These are phyloP conservation scores for Colletotrichum sp. DNA, from an alignment of 2,329 filamentous ascomycete genomes.

Conservation along the genomic window DNA sequence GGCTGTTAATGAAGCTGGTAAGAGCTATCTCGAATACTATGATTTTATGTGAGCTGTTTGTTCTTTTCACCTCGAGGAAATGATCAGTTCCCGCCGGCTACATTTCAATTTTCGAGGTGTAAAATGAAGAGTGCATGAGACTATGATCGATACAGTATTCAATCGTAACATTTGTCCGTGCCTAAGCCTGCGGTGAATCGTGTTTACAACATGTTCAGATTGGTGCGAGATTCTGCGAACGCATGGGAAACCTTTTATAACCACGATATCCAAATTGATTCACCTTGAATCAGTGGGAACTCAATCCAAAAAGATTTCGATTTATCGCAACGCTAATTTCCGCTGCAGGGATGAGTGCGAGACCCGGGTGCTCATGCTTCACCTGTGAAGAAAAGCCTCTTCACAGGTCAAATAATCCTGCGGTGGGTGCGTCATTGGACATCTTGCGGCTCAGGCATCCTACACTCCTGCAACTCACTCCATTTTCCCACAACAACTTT, in stretches of 20 bases:
- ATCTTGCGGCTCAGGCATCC: not conserved
- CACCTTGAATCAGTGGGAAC: too few species aligned
- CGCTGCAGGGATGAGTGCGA: too few species aligned
- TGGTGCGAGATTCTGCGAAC: too few species aligned
- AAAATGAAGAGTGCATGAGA: too few species aligned
- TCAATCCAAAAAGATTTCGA: too few species aligned
- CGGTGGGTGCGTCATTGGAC: not conserved
- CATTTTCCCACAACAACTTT: not conserved
- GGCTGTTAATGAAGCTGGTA: fast-evolving
- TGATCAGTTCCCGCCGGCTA: too few species aligned
- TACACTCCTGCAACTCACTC: not conserved
- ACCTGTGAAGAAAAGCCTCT: too few species aligned
- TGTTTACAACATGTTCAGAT: too few species aligned
- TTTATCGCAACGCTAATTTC: too few species aligned
- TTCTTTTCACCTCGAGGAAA: not conserved
- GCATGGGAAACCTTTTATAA: not conserved
- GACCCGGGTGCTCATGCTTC: too few species aligned
- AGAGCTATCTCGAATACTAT: fast-evolving
- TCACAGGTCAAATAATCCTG: too few species aligned
- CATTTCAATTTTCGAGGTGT: fast-evolving
- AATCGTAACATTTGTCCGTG: not conserved
- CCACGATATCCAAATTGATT: fast-evolving
- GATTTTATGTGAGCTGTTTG: fast-evolving
- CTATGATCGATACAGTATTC: fast-evolving
- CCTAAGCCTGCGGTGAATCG: too few species aligned